Conservation (phyloP, 768 basidiomycete species). For the Leccinum obscurum region DNA sequence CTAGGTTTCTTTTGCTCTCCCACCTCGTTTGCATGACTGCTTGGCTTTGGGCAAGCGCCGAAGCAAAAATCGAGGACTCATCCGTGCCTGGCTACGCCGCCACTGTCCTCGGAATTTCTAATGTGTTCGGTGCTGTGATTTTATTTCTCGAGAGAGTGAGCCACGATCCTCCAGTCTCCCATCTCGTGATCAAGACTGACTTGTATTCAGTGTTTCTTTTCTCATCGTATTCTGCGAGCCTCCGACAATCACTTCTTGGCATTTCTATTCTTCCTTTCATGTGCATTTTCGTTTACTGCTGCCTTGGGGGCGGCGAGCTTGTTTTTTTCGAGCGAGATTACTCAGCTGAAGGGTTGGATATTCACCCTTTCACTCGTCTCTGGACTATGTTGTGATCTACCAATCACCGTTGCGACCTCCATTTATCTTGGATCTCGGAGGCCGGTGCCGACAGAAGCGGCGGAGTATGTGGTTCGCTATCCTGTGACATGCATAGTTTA, state of each 20-base stretch:
- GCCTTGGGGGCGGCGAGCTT: slow-evolving; percentile 20
- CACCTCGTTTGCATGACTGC: slow-evolving; percentile 18
- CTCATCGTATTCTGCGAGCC: slow-evolving; percentile 15
- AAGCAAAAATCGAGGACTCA: not conserved
- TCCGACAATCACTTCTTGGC: slow-evolving; percentile 18
- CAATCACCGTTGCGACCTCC: slow-evolving; percentile 7
- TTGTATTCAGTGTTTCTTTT: slow-evolving; percentile 21
- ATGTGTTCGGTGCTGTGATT: slow-evolving; percentile 14
- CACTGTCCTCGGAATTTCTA: slow-evolving; percentile 22
- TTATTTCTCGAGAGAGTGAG: slow-evolving; percentile 20
- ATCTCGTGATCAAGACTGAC: not conserved
- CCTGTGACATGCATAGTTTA: not conserved
- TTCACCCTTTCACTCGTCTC: slow-evolving; percentile 20
- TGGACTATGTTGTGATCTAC: slow-evolving; percentile 21
- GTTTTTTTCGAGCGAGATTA: slow-evolving; percentile 14
- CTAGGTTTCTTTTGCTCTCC: slow-evolving; percentile 17
- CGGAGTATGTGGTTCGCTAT: slow-evolving; percentile 8
- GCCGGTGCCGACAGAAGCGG: not conserved
- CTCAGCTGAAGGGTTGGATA: slow-evolving; percentile 15
- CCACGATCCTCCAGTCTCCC: not conserved
- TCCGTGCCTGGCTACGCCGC: slow-evolving; percentile 13
- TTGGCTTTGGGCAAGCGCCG: slow-evolving; percentile 23
- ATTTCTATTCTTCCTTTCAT: slow-evolving; percentile 14
- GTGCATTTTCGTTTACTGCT: slow-evolving; percentile 23
- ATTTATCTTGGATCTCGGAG: slow-evolving; percentile 13